Evolutionary conservation across 805 yeast genomes (phyloP).

Genomic region (Torulaspora franciscae): DNA sequence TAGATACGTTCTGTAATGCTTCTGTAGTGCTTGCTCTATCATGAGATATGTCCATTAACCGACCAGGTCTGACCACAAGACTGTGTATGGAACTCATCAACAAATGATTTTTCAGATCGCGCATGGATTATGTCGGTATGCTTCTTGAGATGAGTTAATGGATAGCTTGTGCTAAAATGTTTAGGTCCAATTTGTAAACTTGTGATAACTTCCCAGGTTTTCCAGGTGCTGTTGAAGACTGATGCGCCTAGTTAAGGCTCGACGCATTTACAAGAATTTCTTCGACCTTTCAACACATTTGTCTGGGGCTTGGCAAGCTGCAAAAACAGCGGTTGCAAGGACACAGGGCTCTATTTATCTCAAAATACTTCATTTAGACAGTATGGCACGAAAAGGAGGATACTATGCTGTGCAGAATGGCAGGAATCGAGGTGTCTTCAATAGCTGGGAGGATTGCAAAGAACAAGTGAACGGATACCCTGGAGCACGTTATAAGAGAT

Average conservation of each 20-base stretch:
- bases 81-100: too few relatives aligned
- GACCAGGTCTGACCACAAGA: too few relatives aligned
- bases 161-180: too few relatives aligned
- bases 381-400: slow-evolving; percentile 22
- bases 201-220: not conserved
- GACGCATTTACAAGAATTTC: not conserved
- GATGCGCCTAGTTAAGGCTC: not conserved
- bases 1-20: too few relatives aligned
- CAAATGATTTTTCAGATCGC: too few relatives aligned
- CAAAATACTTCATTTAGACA: not conserved
- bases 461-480: slow-evolving; percentile 50
- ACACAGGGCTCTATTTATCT: not conserved
- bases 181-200: not conserved
- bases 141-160: too few relatives aligned
- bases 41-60: too few relatives aligned
- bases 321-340: not conserved
- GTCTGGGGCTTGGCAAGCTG: not conserved
- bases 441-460: slow-evolving; percentile 54
- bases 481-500: slow-evolving; percentile 56
- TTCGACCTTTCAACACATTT: not conserved
- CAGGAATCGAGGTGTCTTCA: slow-evolving; percentile 51
- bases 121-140: too few relatives aligned
- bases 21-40: too few relatives aligned
- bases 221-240: not conserved
- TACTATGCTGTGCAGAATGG: slow-evolving; percentile 57